These are phyloP conservation scores for Trichomonascaceae sp. DNA, from an alignment of 1,139 yeast genomes.

Conservation along the genomic window DNA sequence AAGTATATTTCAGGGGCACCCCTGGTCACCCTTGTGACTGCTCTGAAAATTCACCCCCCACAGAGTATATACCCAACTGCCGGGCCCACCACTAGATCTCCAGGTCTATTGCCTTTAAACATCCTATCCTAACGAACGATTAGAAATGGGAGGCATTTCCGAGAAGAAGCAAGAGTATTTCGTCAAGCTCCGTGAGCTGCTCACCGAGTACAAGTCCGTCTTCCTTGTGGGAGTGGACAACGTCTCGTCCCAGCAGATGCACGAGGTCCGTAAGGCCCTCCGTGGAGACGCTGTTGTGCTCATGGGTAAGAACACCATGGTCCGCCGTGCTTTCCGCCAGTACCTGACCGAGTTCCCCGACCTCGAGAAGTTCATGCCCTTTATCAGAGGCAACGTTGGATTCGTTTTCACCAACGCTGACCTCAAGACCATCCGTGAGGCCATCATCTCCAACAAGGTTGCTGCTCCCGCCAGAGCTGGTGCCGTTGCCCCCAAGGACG, in stretches of 20 bases:
- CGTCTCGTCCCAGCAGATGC: slow-evolving; percentile 99
- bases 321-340: slow-evolving; percentile 98
- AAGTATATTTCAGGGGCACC: too few relatives aligned
- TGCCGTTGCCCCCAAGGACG: slow-evolving; percentile 97
- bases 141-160: slow-evolving; percentile 99
- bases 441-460: slow-evolving; percentile 79
- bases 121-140: slow-evolving; percentile 78
- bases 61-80: too few relatives aligned
- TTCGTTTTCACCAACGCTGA: slow-evolving; percentile 97
- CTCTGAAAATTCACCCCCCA: too few relatives aligned
- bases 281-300: slow-evolving; percentile 91
- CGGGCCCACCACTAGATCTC: too few relatives aligned
- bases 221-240: slow-evolving; percentile 99
- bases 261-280: slow-evolving; percentile 94
- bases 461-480: slow-evolving; percentile 99
- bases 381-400: slow-evolving; percentile 96
- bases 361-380: slow-evolving; percentile 88
- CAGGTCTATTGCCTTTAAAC: slow-evolving; percentile 86
- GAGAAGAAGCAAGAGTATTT: slow-evolving; percentile 95
- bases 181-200: slow-evolving; percentile 84
- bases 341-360: slow-evolving; percentile 91
- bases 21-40: too few relatives aligned
- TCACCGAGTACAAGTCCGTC: slow-evolving; percentile 95
- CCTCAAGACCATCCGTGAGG: slow-evolving; percentile 84
- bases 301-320: slow-evolving; percentile 99